Evolutionary conservation across 495 filamentous ascomycete species (phyloP).

Genomic region (Chaetomidium leptoderma): DNA sequence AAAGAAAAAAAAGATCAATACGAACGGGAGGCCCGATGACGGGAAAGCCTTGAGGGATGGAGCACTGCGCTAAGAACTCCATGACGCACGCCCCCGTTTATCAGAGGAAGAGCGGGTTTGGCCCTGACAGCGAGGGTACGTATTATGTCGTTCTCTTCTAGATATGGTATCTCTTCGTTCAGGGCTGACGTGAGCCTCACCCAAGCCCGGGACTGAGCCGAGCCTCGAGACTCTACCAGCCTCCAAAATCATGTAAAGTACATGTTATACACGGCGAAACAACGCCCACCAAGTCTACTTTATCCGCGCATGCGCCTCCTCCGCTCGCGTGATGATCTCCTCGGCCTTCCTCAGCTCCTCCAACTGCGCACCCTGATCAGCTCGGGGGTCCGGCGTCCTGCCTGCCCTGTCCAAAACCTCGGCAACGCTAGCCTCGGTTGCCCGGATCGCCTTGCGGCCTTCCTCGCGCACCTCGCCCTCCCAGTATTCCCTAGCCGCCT

Average conservation of each 20-base stretch:
- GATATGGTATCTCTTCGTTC: conserved; percentile 11
- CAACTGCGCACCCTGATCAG: conserved; percentile 30
- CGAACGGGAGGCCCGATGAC: neutral
- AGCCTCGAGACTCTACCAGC: neutral
- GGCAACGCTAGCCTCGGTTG: conserved; percentile 62
- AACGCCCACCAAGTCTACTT: conserved; percentile 22
- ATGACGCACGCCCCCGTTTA: neutral
- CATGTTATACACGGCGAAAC: conserved; percentile 17
- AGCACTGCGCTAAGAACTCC: neutral
- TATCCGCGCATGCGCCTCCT: conserved; percentile 29
- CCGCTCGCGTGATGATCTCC: conserved; percentile 48
- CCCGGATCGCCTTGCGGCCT: conserved; percentile 66
- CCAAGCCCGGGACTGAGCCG: neutral
- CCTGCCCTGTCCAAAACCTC: conserved; percentile 50
- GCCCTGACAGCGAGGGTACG: conserved; percentile 11
- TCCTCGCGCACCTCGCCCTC: conserved; percentile 73
- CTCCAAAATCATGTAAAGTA: conserved; percentile 28
- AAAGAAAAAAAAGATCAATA: too few relatives aligned
- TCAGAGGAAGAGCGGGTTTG: neutral
- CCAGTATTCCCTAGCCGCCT: conserved; percentile 63
- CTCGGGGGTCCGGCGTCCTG: conserved; percentile 21
- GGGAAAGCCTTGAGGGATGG: neutral
- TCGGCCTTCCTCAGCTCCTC: conserved; percentile 49
- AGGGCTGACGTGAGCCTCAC: conserved; percentile 13
- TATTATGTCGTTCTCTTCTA: conserved; percentile 10